Evolutionary conservation across 352 stramenopile genomes (phyloP).

Genomic region (Pythium apleroticum): DNA sequence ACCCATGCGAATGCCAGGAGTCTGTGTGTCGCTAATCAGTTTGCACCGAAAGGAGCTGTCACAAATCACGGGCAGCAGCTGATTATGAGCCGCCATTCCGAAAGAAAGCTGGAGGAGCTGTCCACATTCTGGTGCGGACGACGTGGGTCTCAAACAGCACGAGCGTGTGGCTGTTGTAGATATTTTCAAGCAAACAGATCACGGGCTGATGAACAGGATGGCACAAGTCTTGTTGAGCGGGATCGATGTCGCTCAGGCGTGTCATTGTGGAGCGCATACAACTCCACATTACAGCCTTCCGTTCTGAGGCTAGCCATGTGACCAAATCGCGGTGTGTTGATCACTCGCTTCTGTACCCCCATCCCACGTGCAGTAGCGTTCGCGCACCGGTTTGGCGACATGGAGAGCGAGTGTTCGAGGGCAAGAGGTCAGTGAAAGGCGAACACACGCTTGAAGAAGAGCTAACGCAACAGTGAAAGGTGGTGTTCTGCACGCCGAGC

Average conservation of each 20-base stretch:
- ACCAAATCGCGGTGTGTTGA: too few relatives aligned
- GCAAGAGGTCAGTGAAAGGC: not conserved
- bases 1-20: not conserved
- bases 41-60: not conserved
- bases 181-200: not conserved
- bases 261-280: too few relatives aligned
- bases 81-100: not conserved
- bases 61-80: not conserved
- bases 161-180: too few relatives aligned
- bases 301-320: too few relatives aligned
- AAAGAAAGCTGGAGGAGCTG: too few relatives aligned
- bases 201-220: not conserved
- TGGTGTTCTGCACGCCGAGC: constrained; percentile 1
- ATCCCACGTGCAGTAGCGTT: not conserved
- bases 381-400: not conserved
- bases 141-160: too few relatives aligned
- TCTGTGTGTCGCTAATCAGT: not conserved
- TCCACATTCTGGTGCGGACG: too few relatives aligned
- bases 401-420: not conserved
- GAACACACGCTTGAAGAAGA: constrained; percentile 3
- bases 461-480: not conserved
- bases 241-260: not conserved
- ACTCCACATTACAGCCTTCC: too few relatives aligned
- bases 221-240: not conserved
- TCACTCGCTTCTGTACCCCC: too few relatives aligned